These are phyloP conservation scores for Talaromyces sp. DNA, from an alignment of 2,329 filamentous ascomycete species.

Conservation along the genomic window DNA sequence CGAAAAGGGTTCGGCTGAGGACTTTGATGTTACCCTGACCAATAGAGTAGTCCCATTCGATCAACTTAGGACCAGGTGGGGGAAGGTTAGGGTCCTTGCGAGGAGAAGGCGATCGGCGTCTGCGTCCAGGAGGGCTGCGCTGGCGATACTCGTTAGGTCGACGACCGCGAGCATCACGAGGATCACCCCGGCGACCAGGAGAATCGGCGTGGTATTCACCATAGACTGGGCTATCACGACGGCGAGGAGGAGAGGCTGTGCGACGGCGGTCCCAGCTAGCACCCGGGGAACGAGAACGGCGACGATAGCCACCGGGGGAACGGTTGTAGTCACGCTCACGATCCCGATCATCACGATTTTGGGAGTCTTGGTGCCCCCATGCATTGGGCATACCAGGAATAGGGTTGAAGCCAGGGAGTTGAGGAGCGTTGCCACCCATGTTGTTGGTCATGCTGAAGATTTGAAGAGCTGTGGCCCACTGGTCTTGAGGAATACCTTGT, in stretches of 20 bases:
- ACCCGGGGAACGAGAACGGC: slow-evolving; percentile 60
- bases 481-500: slow-evolving; percentile 75
- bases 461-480: slow-evolving; percentile 65
- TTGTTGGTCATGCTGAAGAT: slow-evolving; percentile 48
- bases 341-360: slow-evolving; percentile 58
- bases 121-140: slow-evolving; percentile 75
- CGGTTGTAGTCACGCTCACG: slow-evolving; percentile 65
- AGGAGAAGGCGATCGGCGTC: slow-evolving; percentile 64
- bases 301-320: slow-evolving; percentile 67
- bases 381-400: slow-evolving; percentile 35
- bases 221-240: slow-evolving; percentile 70
- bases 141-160: slow-evolving; percentile 74
- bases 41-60: slow-evolving; percentile 76
- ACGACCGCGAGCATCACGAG: slow-evolving; percentile 53
- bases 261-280: slow-evolving; percentile 71
- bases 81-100: slow-evolving; percentile 47
- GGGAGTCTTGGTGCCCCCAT: slow-evolving; percentile 42
- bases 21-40: slow-evolving; percentile 84
- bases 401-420: slow-evolving; percentile 35
- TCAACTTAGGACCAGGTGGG: slow-evolving; percentile 67
- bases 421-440: slow-evolving; percentile 35
- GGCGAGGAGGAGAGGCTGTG: slow-evolving; percentile 64
- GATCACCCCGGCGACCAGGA: slow-evolving; percentile 63
- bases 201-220: slow-evolving; percentile 74
- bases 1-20: slow-evolving; percentile 90